phyloP scores from a whole-genome alignment of 805 yeast genomes.

The Komagataella populi region DNA sequence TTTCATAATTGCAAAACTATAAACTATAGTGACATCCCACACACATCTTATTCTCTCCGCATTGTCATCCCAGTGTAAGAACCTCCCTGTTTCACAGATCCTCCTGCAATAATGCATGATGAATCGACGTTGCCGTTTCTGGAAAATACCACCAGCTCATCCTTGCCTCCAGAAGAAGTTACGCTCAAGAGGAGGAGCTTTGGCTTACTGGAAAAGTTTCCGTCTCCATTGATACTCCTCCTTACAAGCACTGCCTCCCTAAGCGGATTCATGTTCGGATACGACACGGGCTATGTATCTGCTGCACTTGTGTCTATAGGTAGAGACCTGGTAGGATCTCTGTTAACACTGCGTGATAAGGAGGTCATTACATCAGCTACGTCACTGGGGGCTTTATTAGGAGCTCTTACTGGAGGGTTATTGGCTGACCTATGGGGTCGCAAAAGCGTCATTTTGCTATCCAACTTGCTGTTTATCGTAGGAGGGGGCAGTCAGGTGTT shows the following conservation, averaged over 20 bases:
- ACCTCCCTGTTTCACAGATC: background rate
- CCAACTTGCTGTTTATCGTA: conserved; percentile 30
- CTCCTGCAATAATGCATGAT: background rate
- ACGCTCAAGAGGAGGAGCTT: background rate
- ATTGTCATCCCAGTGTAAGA: background rate
- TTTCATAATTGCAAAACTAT: background rate
- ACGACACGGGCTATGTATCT: conserved; percentile 47
- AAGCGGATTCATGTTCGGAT: conserved; percentile 49
- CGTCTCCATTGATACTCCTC: conserved; percentile 25
- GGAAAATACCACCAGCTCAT: background rate
- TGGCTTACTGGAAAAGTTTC: conserved; percentile 5
- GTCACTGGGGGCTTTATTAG: conserved; percentile 39
- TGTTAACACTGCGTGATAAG: conserved; percentile 28
- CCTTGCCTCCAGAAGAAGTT: background rate
- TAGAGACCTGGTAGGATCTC: conserved; percentile 25
- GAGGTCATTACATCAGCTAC: conserved; percentile 43
- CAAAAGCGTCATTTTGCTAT: conserved; percentile 27
- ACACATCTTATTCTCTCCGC: background rate
- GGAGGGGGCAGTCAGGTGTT: conserved; percentile 15
- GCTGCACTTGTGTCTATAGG: conserved; percentile 40
- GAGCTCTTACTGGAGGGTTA: conserved; percentile 34
- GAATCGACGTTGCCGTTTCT: background rate
- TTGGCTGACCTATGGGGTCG: conserved; percentile 36
- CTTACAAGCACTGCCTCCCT: conserved; percentile 37
- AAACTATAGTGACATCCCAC: background rate